A percentile compares a stretch with the other conserved stretches of the same genome.
Evolutionary conservation across 768 basidiomycete genomes (phyloP).

Genomic region (Pleurotus platypus): DNA sequence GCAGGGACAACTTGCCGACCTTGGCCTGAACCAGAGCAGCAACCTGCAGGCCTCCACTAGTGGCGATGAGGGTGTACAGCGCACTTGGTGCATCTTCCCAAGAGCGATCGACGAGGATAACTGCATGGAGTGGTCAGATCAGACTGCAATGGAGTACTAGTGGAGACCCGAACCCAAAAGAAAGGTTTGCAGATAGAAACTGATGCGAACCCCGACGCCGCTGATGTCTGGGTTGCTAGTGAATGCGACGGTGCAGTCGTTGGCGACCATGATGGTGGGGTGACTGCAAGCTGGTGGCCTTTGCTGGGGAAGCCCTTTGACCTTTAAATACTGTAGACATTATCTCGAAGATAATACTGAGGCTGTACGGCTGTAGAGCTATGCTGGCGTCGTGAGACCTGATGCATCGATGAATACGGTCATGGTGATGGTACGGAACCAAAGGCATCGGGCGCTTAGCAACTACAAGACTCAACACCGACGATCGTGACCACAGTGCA

Average conservation of each 20-base stretch:
- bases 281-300: no score
- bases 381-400: no score
- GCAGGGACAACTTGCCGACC: slow-evolving; percentile 27
- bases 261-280: not conserved
- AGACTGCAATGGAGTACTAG: not conserved
- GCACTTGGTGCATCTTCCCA: slow-evolving; percentile 35
- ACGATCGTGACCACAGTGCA: no score
- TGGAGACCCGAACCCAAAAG: slow-evolving; percentile 18
- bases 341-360: no score
- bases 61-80: slow-evolving; percentile 40
- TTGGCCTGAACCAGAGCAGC: slow-evolving; percentile 30
- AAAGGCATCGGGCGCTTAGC: no score
- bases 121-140: slow-evolving; percentile 13
- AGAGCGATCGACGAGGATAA: slow-evolving; percentile 37
- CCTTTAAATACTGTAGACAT: no score
- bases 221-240: slow-evolving; percentile 29
- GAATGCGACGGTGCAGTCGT: not conserved
- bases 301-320: no score
- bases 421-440: no score
- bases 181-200: slow-evolving; percentile 25
- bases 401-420: no score
- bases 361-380: no score
- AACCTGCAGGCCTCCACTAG: slow-evolving; percentile 34
- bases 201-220: slow-evolving; percentile 33
- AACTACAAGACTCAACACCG: no score